A percentile compares a stretch with the other conserved stretches of the same genome.
These are phyloP conservation scores for Pyrus betulifolia DNA, from an alignment of 306 rosid species.

Conservation along the genomic window DNA sequence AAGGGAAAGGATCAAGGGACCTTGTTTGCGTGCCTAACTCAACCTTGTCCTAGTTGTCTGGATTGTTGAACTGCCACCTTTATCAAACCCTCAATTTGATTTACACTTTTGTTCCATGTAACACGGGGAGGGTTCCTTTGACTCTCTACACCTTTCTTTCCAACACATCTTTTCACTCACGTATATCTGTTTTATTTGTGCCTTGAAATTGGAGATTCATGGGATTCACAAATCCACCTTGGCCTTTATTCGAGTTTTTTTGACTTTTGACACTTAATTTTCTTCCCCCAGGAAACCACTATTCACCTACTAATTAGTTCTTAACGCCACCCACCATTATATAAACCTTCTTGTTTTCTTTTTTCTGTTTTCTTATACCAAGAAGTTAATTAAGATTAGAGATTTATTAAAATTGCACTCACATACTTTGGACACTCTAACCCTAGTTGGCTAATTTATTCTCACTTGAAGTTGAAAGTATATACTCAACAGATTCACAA, in stretches of 20 bases:
- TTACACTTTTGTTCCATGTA: conserved; percentile 17
- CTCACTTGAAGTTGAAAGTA: not conserved
- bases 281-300: not conserved
- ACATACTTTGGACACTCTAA: not conserved
- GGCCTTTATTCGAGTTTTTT: not conserved
- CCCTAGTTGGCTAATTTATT: not conserved
- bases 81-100: not conserved
- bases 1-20: not conserved
- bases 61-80: not conserved
- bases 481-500: not conserved
- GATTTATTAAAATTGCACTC: not conserved
- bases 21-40: conserved; percentile 1
- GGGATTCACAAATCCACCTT: conserved; percentile 15
- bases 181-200: conserved; percentile 8
- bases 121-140: conserved; percentile 25
- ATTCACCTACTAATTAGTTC: not conserved
- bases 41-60: not conserved
- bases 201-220: conserved; percentile 18
- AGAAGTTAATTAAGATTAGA: not conserved
- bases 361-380: not conserved
- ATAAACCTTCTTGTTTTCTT: not conserved
- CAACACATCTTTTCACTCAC: conserved; percentile 15
- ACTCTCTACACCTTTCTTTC: conserved; percentile 6
- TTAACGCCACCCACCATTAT: not conserved
- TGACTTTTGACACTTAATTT: not conserved